phyloP scores from a whole-genome alignment of 768 basidiomycete species.

The Mycena maculata region DNA sequence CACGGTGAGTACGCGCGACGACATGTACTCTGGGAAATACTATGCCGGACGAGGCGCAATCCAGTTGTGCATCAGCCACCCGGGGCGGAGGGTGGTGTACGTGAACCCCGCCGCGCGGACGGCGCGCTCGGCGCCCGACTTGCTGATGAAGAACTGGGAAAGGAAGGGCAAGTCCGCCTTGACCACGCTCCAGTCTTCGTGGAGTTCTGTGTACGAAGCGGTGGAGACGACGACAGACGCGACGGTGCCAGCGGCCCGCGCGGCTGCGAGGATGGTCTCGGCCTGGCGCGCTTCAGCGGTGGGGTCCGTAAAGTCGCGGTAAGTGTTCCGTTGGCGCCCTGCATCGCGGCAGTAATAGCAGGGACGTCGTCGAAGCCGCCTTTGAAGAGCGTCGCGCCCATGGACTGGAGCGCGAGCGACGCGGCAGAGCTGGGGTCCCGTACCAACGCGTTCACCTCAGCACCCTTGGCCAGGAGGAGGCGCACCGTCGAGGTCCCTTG shows the following conservation, averaged over 20 bases:
- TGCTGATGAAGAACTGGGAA: constrained; percentile 26
- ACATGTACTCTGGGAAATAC: constrained; percentile 24
- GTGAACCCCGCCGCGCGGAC: constrained; percentile 30
- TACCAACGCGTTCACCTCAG: constrained; percentile 26
- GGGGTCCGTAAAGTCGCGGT: constrained; percentile 20
- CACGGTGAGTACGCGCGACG: constrained; percentile 20
- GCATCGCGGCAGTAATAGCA: constrained; percentile 21
- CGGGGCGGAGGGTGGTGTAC: constrained; percentile 30
- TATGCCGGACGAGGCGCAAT: constrained; percentile 11
- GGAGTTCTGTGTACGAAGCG: background rate
- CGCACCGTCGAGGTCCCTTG: constrained; percentile 30
- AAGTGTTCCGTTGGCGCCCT: constrained; percentile 29
- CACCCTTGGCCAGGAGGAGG: constrained; percentile 24
- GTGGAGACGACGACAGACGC: constrained; percentile 28
- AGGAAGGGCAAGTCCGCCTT: constrained; percentile 19
- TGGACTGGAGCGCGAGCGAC: constrained; percentile 8
- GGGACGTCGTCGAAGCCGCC: constrained; percentile 25
- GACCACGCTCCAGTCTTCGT: background rate
- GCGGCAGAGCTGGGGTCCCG: constrained; percentile 13
- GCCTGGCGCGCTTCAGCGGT: constrained; percentile 17
- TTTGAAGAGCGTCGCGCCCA: constrained; percentile 29
- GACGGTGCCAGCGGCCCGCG: constrained; percentile 28
- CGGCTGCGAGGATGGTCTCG: constrained; percentile 24
- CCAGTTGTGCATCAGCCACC: constrained; percentile 29
- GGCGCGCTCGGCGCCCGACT: constrained; percentile 23